Evolutionary conservation across 768 basidiomycete species (phyloP).

Genomic region (Coprinopsis marcescibilis): DNA sequence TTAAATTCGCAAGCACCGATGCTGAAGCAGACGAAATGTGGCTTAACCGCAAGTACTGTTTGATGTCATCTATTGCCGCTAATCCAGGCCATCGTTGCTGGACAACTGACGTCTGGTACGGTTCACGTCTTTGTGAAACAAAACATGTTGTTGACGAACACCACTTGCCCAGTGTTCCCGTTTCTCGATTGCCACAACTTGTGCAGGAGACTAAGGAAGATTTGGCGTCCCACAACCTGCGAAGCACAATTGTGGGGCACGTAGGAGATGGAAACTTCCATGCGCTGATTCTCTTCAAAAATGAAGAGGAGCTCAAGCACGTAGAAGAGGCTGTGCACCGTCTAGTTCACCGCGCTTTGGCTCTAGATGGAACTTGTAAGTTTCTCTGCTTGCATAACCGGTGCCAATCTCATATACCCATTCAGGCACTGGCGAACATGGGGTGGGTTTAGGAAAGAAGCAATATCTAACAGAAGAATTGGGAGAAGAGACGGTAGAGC

Average conservation of each 20-base stretch:
- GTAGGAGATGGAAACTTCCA: constrained; percentile 70
- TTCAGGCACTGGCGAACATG: constrained; percentile 85
- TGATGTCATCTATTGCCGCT: constrained; percentile 64
- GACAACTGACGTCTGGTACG: constrained; percentile 89
- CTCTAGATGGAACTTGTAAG: constrained; percentile 73
- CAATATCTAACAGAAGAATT: constrained; percentile 81
- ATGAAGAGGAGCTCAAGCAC: constrained; percentile 49
- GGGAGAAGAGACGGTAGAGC: constrained; percentile 70
- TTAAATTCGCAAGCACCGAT: constrained; percentile 69
- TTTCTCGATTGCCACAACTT: constrained; percentile 61
- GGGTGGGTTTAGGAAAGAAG: constrained; percentile 82
- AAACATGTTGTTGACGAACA: background rate
- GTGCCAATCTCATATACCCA: background rate
- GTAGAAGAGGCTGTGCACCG: constrained; percentile 62
- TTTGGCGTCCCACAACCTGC: constrained; percentile 47
- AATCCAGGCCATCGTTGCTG: constrained; percentile 63
- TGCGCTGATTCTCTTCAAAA: constrained; percentile 50
- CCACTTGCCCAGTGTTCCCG: constrained; percentile 47
- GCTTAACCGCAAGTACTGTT: constrained; percentile 81
- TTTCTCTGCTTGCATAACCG: constrained; percentile 1
- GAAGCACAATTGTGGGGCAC: constrained; percentile 74
- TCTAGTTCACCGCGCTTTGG: constrained; percentile 64
- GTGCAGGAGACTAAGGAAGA: constrained; percentile 79
- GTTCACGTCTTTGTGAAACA: constrained; percentile 3
- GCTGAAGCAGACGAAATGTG: constrained; percentile 75